Percentiles rank a stretch among this genome's conserved stretches.
Conservation (phyloP, 345 rosid genomes). For the Pugionium dolabratum region DNA sequence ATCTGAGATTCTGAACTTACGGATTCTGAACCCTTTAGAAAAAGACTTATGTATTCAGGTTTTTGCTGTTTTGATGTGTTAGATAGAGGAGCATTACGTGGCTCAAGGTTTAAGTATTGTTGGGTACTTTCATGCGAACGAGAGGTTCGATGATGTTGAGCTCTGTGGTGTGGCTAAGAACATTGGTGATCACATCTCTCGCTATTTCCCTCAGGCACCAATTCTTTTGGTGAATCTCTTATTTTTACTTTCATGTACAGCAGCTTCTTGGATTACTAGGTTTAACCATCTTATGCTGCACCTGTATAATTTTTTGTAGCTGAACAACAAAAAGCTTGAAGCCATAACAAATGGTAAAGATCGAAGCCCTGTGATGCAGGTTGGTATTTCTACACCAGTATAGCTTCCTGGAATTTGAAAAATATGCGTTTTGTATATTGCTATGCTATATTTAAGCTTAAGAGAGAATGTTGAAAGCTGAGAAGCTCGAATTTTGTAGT, state of each 20-base stretch:
- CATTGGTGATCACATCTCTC: slow-evolving; percentile 87
- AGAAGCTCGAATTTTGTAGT: not conserved
- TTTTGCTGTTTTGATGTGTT: slow-evolving; percentile 33
- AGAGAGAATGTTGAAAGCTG: not conserved
- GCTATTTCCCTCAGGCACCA: slow-evolving; percentile 75
- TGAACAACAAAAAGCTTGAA: slow-evolving; percentile 85
- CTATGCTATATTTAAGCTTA: not conserved
- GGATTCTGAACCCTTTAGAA: not conserved
- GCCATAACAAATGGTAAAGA: slow-evolving; percentile 65
- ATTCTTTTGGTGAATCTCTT: slow-evolving; percentile 64
- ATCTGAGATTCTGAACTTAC: slow-evolving; percentile 18
- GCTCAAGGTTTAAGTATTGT: slow-evolving; percentile 75
- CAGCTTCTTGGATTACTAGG: not conserved
- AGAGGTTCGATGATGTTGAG: slow-evolving; percentile 75
- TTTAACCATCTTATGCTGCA: slow-evolving; percentile 6
- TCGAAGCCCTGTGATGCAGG: slow-evolving; percentile 77
- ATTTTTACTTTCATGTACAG: not conserved
- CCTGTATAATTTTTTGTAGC: slow-evolving; percentile 43
- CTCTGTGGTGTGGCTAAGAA: slow-evolving; percentile 76
- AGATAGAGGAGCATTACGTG: slow-evolving; percentile 81
- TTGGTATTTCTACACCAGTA: slow-evolving; percentile 41
- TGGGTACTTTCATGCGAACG: slow-evolving; percentile 94
- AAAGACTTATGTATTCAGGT: not conserved
- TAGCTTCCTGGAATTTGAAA: slow-evolving; percentile 15
- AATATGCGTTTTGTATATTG: slow-evolving; percentile 4